Percentiles rank a stretch among this genome's conserved stretches.
Evolutionary conservation across 192 early-diverging fungal genomes (phyloP).

Genomic region (Paraglomus occultum): DNA sequence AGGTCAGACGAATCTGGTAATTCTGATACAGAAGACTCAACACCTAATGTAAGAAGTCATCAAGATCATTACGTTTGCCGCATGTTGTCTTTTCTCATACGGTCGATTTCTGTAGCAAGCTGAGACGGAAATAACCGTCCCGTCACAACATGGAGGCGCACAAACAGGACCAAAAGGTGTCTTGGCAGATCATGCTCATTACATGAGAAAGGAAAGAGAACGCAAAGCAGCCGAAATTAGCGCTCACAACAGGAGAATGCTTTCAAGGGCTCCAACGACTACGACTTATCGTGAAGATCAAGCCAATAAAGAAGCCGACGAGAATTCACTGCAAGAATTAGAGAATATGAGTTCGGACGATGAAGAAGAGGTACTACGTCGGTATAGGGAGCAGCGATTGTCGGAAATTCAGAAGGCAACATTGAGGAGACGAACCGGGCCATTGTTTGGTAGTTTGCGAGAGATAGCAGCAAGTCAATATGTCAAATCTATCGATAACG

Average conservation of each 20-base stretch:
- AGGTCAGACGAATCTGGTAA: slow-evolving; percentile 13
- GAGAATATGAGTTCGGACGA: slow-evolving; percentile 37
- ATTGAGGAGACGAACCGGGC: slow-evolving; percentile 1
- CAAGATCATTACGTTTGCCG: no score
- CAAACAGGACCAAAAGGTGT: slow-evolving; percentile 60
- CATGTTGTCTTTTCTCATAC: no score
- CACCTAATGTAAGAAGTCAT: no score
- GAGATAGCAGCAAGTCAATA: slow-evolving; percentile 50
- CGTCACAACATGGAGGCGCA: slow-evolving; percentile 16
- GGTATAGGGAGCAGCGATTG: slow-evolving; percentile 44
- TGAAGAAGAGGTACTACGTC: slow-evolving; percentile 38
- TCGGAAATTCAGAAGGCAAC: slow-evolving; percentile 35
- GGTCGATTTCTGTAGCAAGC: no score
- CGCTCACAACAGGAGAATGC: slow-evolving; percentile 46
- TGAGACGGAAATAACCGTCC: neutral
- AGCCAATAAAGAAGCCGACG: slow-evolving; percentile 27
- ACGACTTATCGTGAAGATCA: slow-evolving; percentile 49
- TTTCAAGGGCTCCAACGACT: slow-evolving; percentile 44
- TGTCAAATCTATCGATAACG: slow-evolving; percentile 49
- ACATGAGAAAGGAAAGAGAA: slow-evolving; percentile 39
- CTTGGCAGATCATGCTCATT: slow-evolving; percentile 50
- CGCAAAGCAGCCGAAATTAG: slow-evolving; percentile 28
- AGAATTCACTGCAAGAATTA: slow-evolving; percentile 31
- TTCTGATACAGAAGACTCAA: slow-evolving; percentile 15
- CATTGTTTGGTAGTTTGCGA: slow-evolving; percentile 47